phyloP scores from a whole-genome alignment of 495 filamentous ascomycete genomes.

The Trichoderma virens region DNA sequence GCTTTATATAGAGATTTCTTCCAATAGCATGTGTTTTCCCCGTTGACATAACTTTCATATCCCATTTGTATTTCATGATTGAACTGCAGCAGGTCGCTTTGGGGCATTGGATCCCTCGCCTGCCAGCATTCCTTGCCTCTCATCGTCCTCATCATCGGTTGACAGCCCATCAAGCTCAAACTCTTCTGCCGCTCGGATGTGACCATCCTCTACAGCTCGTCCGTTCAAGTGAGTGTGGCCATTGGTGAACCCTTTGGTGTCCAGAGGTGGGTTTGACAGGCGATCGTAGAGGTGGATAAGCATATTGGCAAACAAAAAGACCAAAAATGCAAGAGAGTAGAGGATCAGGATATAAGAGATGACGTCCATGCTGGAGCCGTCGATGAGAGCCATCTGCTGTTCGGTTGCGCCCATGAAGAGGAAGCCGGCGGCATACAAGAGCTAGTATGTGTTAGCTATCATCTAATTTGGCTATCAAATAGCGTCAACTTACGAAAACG shows the following conservation, averaged over 20 bases:
- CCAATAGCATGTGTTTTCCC: not conserved
- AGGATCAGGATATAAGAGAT: slow-evolving; percentile 87
- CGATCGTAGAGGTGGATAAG: slow-evolving; percentile 77
- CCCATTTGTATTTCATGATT: not conserved
- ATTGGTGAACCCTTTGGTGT: slow-evolving; percentile 22
- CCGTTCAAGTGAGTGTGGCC: slow-evolving; percentile 44
- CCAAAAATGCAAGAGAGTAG: slow-evolving; percentile 79
- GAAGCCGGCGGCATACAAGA: slow-evolving; percentile 89
- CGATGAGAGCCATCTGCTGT: slow-evolving; percentile 80
- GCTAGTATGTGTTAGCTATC: slow-evolving; percentile 36
- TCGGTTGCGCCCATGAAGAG: slow-evolving; percentile 97
- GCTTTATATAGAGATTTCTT: not conserved
- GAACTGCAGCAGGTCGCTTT: not conserved
- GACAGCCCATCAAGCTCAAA: slow-evolving; percentile 90
- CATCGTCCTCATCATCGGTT: slow-evolving; percentile 68
- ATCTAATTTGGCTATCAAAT: not conserved
- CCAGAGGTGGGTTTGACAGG: slow-evolving; percentile 23
- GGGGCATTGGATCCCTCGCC: slow-evolving; percentile 15
- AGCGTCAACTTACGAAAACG: slow-evolving; percentile 62
- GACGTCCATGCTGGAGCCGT: slow-evolving; percentile 66
- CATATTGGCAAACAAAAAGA: slow-evolving; percentile 84
- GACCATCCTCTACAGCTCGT: slow-evolving; percentile 42
- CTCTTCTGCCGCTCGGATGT: slow-evolving; percentile 68
- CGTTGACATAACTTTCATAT: not conserved
- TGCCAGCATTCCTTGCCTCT: slow-evolving; percentile 24